Conservation (phyloP, 208 protist species). For the Naegleria fowleri region DNA sequence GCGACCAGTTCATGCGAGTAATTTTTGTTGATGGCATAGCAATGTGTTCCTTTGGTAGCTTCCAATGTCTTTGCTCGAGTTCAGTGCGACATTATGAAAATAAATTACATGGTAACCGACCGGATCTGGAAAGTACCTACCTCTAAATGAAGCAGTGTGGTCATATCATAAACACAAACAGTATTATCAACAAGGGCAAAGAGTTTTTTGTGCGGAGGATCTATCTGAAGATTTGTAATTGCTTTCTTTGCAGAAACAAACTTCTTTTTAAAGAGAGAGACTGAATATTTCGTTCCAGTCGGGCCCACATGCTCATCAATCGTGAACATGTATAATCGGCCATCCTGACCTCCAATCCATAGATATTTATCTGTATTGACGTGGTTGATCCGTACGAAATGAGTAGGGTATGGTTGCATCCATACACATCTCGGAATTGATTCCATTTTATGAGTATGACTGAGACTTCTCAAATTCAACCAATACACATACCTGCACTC, state of each 20-base stretch:
- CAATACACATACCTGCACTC: not conserved
- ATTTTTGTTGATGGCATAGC: constrained; percentile 20
- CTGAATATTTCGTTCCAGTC: not conserved
- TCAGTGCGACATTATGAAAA: not conserved
- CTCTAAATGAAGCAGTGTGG: not conserved
- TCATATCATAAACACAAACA: not conserved
- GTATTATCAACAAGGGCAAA: not conserved
- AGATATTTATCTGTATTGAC: not conserved
- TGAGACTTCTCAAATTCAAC: too few relatives aligned
- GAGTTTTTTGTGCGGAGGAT: constrained; percentile 10
- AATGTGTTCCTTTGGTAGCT: not conserved
- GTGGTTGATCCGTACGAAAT: not conserved
- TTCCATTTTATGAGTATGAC: not conserved
- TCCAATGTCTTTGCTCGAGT: not conserved
- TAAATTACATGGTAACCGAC: not conserved
- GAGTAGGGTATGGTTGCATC: too few relatives aligned
- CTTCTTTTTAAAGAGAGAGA: not conserved
- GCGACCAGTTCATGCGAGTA: constrained; percentile 2
- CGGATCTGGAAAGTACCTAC: not conserved
- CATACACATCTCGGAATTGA: too few relatives aligned
- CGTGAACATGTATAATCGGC: not conserved
- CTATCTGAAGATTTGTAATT: not conserved
- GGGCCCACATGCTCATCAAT: not conserved
- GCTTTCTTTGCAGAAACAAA: not conserved
- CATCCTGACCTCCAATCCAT: not conserved